Conservation (phyloP, 345 rosid species). For the Jatropha curcas region DNA sequence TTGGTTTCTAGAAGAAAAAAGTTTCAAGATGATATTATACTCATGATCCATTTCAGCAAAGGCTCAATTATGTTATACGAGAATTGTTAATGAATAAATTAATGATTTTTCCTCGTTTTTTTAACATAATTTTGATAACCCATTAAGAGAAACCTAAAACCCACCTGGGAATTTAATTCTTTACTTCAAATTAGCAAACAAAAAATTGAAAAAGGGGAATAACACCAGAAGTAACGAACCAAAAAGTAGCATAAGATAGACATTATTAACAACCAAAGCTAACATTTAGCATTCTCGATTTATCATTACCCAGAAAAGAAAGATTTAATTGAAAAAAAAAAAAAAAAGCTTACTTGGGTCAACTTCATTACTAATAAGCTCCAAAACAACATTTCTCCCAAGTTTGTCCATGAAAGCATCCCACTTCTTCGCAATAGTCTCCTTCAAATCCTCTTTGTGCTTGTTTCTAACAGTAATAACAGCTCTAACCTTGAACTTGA, state of each 20-base stretch:
- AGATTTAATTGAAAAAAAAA: no score
- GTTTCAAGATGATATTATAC: background rate
- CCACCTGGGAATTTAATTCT: background rate
- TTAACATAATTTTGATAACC: background rate
- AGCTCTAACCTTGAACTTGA: constrained; percentile 73
- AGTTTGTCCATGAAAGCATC: constrained; percentile 74
- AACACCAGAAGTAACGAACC: background rate
- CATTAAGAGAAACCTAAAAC: background rate
- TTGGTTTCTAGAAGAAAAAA: constrained; percentile 55
- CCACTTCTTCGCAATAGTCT: constrained; percentile 64
- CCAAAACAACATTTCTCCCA: constrained; percentile 80
- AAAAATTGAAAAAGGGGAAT: background rate
- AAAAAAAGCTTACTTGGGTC: constrained; percentile 73
- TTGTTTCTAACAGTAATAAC: constrained; percentile 75
- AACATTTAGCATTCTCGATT: background rate
- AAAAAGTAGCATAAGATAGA: background rate
- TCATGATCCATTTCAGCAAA: background rate
- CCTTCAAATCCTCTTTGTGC: constrained; percentile 77
- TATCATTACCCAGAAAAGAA: background rate
- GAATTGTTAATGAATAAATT: background rate
- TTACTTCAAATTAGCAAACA: background rate
- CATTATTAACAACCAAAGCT: background rate
- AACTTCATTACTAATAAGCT: constrained; percentile 74
- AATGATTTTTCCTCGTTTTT: background rate
- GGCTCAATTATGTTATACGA: background rate